Percentiles rank a stretch among this genome's conserved stretches.
phyloP scores from a whole-genome alignment of 2,329 filamentous ascomycete genomes.

The Curvularia hawaiiensis region DNA sequence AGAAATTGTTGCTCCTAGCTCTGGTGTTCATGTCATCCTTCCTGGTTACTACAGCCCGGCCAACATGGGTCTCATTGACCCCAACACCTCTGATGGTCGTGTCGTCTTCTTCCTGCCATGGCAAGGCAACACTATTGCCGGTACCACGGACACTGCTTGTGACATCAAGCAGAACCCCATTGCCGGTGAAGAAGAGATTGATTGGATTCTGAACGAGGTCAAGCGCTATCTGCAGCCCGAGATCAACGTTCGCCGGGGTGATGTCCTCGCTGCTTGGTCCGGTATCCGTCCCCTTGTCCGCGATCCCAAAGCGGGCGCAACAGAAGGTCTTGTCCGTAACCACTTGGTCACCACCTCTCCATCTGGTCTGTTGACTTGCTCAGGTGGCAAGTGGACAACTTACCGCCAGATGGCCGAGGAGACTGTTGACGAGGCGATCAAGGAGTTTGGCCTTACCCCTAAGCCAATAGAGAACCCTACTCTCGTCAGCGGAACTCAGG shows the following conservation, averaged over 20 bases:
- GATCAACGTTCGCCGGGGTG: conserved; percentile 81
- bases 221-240: conserved; percentile 81
- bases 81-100: conserved; percentile 82
- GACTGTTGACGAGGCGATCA: conserved; percentile 79
- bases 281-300: conserved; percentile 86
- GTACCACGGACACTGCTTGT: conserved; percentile 81
- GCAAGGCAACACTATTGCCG: conserved; percentile 91
- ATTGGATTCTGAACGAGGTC: conserved; percentile 86
- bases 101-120: conserved; percentile 94
- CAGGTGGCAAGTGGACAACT: conserved; percentile 91
- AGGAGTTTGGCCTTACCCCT: conserved; percentile 67
- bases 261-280: conserved; percentile 90
- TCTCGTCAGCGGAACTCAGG: conserved; percentile 71
- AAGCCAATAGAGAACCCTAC: conserved; percentile 64
- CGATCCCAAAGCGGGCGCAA: conserved; percentile 83
- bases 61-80: conserved; percentile 88
- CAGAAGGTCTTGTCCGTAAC: conserved; percentile 85
- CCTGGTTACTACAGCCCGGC: conserved; percentile 85
- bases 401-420: conserved; percentile 94
- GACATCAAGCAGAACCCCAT: conserved; percentile 74
- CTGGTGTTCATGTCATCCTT: conserved; percentile 84
- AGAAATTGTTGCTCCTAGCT: conserved; percentile 84
- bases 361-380: conserved; percentile 81
- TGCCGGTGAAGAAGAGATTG: conserved; percentile 81
- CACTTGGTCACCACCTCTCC: conserved; percentile 81